Percentiles rank a stretch among this genome's conserved stretches.
These are phyloP conservation scores for Phytophthora brassicae DNA, from an alignment of 352 stramenopile genomes.

Conservation along the genomic window DNA sequence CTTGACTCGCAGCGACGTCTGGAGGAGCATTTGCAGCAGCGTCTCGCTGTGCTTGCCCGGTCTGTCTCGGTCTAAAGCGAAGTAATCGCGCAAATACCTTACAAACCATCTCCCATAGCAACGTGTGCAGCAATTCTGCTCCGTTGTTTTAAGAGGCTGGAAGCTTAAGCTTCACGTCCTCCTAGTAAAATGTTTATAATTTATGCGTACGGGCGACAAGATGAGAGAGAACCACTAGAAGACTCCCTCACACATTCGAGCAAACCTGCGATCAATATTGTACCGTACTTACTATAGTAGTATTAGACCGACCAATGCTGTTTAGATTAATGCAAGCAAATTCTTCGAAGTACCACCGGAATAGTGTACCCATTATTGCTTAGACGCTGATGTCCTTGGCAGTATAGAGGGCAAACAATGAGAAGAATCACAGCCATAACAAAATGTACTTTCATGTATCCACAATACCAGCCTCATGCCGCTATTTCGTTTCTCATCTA, in stretches of 20 bases:
- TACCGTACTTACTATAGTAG: neutral
- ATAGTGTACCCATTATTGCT: too few relatives aligned
- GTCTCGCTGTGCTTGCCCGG: constrained; percentile 54
- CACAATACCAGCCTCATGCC: neutral
- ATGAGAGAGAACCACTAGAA: constrained; percentile 24
- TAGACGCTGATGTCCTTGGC: too few relatives aligned
- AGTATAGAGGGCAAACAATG: too few relatives aligned
- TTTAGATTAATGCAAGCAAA: too few relatives aligned
- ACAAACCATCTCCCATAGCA: constrained; percentile 8
- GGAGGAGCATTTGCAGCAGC: constrained; percentile 65
- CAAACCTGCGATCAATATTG: constrained; percentile 20
- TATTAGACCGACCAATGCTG: constrained; percentile 7
- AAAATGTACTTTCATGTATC: constrained; percentile 13
- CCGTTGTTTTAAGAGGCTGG: constrained; percentile 16
- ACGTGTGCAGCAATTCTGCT: constrained; percentile 9
- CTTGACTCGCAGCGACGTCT: constrained; percentile 47
- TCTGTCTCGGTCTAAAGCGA: constrained; percentile 50
- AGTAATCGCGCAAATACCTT: neutral
- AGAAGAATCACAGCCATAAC: too few relatives aligned
- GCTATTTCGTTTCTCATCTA: constrained; percentile 12
- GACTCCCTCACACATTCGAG: constrained; percentile 17
- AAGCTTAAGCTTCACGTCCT: constrained; percentile 4
- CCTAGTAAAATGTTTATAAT: constrained; percentile 35
- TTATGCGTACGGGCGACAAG: constrained; percentile 35
- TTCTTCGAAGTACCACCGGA: neutral